Base-by-base conservation (phyloP, 805 yeast genomes). In the Cyberlindnera euphorbiae region DNA sequence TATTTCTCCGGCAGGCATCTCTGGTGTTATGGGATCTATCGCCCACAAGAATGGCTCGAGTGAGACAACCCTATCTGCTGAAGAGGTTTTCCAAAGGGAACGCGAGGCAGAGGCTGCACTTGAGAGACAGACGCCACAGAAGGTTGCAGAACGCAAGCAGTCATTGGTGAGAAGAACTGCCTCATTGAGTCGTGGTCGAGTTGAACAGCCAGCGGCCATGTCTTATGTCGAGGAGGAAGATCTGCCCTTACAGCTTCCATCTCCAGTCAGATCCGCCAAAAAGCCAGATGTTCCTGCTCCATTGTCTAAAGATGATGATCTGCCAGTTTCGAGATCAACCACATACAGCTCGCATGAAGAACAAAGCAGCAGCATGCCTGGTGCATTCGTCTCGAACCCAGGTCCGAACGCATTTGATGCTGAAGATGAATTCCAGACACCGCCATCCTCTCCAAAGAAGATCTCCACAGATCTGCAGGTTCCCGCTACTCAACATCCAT, bases 221-320 rank as follows among this genome's bases (percentile, higher is more conserved):
- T 7, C 50, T 6, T 30, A 45, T 5, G 46, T 39, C 4, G 50
- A 43, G 2, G 55, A 52, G 23, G 53, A 50, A 21, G 55, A 49
- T 5, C 22, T 53, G 24, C 56, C 58, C 2, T 36, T 55, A 11
- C 42, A 44, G 9, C 49, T 60, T 19, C 60, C 64, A 17, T 50
- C 57, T 10, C 50, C 55, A 9, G 49, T 56, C 4, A 45, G 44
- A 28, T 31, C 43, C 2, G 51, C 53, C 42, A 24, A 45, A 41
- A 41, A 38, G 28, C 46, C 53, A 19, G 48, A 45, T 33, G 36
- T 38, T 6, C 56, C 55, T 28, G 42, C 43, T 30, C 43, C 46
- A 44, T 26, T 31, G 17, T 23, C 36, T 15, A 41, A 32, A 39
- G 37, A 35, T 30, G 35, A 32, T 14, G 22, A 8, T 19, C 9